phyloP scores from a whole-genome alignment of 805 yeast genomes.

The Suhomyces sp. region DNA sequence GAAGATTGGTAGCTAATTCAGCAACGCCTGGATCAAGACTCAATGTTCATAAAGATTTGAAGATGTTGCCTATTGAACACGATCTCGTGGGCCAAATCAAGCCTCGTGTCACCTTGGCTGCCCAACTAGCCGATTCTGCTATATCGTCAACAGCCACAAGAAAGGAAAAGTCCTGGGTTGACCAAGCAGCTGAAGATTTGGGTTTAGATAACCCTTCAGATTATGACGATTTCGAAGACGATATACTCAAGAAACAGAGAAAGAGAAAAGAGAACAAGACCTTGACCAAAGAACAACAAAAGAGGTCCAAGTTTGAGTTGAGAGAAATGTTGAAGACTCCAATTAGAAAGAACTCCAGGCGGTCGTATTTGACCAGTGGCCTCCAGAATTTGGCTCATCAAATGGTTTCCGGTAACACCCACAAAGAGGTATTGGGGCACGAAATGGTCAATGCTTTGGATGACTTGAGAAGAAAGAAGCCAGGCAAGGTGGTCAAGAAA shows the following conservation, averaged over 20 bases:
- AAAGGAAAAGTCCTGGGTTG: conserved; percentile 78
- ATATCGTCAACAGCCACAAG: conserved; percentile 55
- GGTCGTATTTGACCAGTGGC: conserved; percentile 79
- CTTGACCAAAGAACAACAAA: conserved; percentile 49
- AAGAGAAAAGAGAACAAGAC: conserved; percentile 42
- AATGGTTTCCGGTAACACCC: conserved; percentile 58
- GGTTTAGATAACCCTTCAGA: conserved; percentile 74
- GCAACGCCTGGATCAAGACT: conserved; percentile 19
- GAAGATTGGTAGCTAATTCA: conserved; percentile 49
- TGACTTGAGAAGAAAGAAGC: conserved; percentile 36
- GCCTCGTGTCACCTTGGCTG: conserved; percentile 65
- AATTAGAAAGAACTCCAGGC: conserved; percentile 61
- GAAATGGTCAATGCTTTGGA: conserved; percentile 65
- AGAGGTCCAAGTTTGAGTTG: conserved; percentile 49
- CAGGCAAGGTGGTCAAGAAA: neutral
- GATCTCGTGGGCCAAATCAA: conserved; percentile 69
- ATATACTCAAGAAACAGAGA: conserved; percentile 60
- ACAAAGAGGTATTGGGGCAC: conserved; percentile 67
- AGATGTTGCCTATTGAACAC: conserved; percentile 71
- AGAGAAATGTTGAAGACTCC: conserved; percentile 49
- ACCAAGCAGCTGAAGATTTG: conserved; percentile 88
- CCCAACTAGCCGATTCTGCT: conserved; percentile 71
- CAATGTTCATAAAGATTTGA: conserved; percentile 49
- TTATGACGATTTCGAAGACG: conserved; percentile 62
- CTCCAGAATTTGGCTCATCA: conserved; percentile 73